Conservation (phyloP, 257 asterid genomes). For the Plantago ovata region DNA sequence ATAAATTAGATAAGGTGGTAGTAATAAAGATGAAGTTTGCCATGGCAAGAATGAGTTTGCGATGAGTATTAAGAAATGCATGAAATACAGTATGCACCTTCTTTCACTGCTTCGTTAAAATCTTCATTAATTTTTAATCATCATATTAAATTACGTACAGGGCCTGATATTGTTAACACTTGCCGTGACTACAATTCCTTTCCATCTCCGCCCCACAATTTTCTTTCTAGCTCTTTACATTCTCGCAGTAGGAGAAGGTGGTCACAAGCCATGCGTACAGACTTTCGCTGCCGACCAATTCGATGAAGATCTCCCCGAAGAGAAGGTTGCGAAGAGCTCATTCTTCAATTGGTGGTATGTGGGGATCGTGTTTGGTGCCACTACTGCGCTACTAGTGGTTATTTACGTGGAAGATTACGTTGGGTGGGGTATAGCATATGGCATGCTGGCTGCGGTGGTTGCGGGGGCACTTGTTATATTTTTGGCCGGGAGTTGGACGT, state of each 20-base stretch:
- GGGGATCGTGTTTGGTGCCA: conserved; percentile 59
- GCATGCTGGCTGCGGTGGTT: conserved; percentile 49
- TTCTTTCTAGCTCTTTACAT: conserved; percentile 63
- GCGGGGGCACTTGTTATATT: conserved; percentile 45
- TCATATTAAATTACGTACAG: conserved; percentile 23
- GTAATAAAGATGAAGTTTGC: too few species aligned
- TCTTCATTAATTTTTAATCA: background rate
- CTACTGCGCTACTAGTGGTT: conserved; percentile 50
- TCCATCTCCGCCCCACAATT: conserved; percentile 25
- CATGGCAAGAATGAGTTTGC: too few species aligned
- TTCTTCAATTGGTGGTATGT: conserved; percentile 89
- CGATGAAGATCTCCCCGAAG: conserved; percentile 39
- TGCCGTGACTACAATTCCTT: conserved; percentile 35
- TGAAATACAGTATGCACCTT: too few species aligned
- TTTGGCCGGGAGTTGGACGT: conserved; percentile 36
- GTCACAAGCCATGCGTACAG: conserved; percentile 77
- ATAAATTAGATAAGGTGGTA: too few species aligned
- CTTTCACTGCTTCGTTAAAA: too few species aligned
- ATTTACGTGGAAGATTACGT: conserved; percentile 60
- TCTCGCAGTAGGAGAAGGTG: conserved; percentile 58
- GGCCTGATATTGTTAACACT: conserved; percentile 41
- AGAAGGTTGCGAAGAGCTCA: conserved; percentile 49
- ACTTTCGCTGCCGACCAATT: conserved; percentile 79
- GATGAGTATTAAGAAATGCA: too few species aligned
- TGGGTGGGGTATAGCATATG: conserved; percentile 55